Percentiles rank a stretch among this genome's conserved stretches.
phyloP scores from a whole-genome alignment of 352 stramenopile genomes.

The Globisporangium abappressorium region DNA sequence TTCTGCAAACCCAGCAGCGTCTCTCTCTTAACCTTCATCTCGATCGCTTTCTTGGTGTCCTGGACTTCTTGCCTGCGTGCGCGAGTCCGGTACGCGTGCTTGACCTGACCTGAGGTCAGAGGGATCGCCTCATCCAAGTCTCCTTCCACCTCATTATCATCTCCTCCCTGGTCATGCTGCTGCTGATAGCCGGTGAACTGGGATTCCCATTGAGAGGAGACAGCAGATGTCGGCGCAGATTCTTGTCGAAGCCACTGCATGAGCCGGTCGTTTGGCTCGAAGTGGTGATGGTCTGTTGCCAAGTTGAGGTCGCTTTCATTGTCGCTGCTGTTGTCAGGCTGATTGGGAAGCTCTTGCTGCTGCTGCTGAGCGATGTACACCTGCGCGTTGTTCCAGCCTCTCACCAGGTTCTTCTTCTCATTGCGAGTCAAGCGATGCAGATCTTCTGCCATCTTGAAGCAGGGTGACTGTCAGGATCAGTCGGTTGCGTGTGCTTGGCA shows the following conservation, averaged over 20 bases:
- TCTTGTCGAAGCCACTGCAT: slow-evolving; percentile 14
- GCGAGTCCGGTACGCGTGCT: slow-evolving; percentile 35
- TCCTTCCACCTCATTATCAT: slow-evolving; percentile 3
- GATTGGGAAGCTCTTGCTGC: not conserved
- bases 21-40: slow-evolving; percentile 14
- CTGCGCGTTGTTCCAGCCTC: slow-evolving; percentile 26
- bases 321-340: not conserved
- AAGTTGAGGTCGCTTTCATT: not conserved
- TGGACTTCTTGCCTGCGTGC: slow-evolving; percentile 31
- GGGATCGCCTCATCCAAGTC: slow-evolving; percentile 7
- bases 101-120: slow-evolving; percentile 43
- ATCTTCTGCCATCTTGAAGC: slow-evolving; percentile 13
- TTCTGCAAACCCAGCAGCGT: not conserved
- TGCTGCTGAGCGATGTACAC: not conserved
- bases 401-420: slow-evolving; percentile 39
- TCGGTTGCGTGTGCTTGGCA: no score
- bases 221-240: not conserved
- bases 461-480: no score
- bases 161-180: no score
- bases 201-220: slow-evolving; percentile 1
- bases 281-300: not conserved
- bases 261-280: slow-evolving; percentile 16
- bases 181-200: not conserved
- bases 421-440: slow-evolving; percentile 22
- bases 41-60: slow-evolving; percentile 16